Base-by-base conservation (phyloP, 164 flowering plant species). In the Litsea cubeba region DNA sequence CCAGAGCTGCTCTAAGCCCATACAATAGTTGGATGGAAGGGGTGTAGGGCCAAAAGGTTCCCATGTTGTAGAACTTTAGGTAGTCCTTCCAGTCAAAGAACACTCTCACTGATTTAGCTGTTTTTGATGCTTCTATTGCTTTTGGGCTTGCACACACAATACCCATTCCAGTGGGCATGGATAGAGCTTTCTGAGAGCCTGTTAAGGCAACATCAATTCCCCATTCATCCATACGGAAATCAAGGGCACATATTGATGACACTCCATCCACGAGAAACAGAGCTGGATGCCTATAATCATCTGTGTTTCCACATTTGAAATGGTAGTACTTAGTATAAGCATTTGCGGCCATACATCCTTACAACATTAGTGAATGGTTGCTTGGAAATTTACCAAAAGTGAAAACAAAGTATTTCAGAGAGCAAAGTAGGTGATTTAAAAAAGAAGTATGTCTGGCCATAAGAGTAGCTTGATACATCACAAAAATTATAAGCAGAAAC, bases 171-270 rank as follows among this genome's bases (percentile, higher is more conserved):
- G 99, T 95, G n/a, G 99, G 99, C n/a, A 95, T 91, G 54, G 98
- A 95, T 26, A 95, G 97, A 68, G 99, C 97, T 76, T 95, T 95
- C 79, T 95, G 98, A 60, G 99, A 95, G 57, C 99, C 99, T 11
- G 99, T 95, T 70, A 95, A 76, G 25, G 99, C 98, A 68, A 95
- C 99, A 81, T 95, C 99, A 2, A 95, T 75, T 50, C 98, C 99
- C 99, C 99, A 95, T 74, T 95, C 98, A 72, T 95, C 99, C 99
- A 95, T 95, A 28, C 95, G 95, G 79, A 95, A 95, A 79, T 95
- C 98, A 72, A 95, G 91, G 17, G 99, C 99, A 80, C 97, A 90
- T 20, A 95, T 95, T 26, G 99, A 95, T 8, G 99, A 95, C 64
- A 95, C 99, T 35, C 99, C 99, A 75, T 95, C 99, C 51, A 95